A percentile compares a stretch with the other conserved stretches of the same genome.
Evolutionary conservation across 106 monocot species (phyloP).

Genomic region (Dendrobium catenatum): DNA sequence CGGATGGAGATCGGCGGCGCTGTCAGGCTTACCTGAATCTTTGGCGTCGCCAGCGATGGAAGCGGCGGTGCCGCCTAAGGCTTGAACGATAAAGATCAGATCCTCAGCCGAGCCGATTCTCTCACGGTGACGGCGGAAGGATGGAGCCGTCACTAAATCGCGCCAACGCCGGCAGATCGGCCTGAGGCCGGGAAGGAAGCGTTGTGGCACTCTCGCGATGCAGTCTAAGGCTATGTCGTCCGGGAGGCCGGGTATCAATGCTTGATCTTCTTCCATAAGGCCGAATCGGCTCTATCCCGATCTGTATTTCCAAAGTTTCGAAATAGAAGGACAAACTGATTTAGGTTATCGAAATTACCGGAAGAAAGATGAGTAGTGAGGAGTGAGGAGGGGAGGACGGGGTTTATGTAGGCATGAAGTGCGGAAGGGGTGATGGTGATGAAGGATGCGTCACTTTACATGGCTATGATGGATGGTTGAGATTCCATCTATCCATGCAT

Average conservation of each 20-base stretch:
- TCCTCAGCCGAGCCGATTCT: slow-evolving; percentile 18
- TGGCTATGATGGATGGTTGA: not conserved
- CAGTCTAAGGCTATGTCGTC: slow-evolving; percentile 24
- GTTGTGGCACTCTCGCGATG: slow-evolving; percentile 24
- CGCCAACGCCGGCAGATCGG: slow-evolving; percentile 15
- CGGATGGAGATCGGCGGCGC: not conserved
- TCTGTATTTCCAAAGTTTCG: not conserved
- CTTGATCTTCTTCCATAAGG: not conserved
- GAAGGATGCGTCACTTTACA: too few relatives aligned
- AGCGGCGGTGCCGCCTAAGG: not conserved
- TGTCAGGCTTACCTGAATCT: not conserved
- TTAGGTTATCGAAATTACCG: not conserved
- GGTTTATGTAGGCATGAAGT: not conserved
- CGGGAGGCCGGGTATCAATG: slow-evolving; percentile 21
- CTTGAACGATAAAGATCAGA: slow-evolving; percentile 23
- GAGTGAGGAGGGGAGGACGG: not conserved
- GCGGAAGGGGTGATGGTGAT: not conserved
- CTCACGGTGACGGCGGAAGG: slow-evolving; percentile 10
- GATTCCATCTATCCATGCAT: not conserved
- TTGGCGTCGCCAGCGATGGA: not conserved
- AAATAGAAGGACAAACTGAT: not conserved
- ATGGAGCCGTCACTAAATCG: slow-evolving; percentile 9
- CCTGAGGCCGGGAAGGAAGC: slow-evolving; percentile 5
- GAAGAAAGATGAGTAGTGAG: not conserved
- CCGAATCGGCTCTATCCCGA: not conserved